phyloP scores from a whole-genome alignment of 2,329 filamentous ascomycete genomes.

The Hypoxylon sp. region DNA sequence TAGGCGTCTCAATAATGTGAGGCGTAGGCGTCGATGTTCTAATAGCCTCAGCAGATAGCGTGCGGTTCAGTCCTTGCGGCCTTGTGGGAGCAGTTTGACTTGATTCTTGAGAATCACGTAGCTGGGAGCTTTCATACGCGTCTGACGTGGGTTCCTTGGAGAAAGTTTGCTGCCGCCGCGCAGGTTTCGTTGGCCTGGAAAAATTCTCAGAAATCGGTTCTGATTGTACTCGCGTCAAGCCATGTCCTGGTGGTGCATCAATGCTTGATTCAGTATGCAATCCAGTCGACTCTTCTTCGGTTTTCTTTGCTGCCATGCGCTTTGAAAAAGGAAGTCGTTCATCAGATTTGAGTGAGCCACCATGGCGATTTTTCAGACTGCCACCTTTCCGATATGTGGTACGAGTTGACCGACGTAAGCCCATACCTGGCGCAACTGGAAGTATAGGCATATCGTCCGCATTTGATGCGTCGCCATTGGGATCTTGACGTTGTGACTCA shows the following conservation, averaged over 20 bases:
- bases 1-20: constrained; percentile 75
- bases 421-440: constrained; percentile 80
- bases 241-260: constrained; percentile 64
- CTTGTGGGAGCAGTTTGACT: constrained; percentile 44
- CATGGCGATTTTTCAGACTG: constrained; percentile 86
- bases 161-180: constrained; percentile 64
- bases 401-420: constrained; percentile 87
- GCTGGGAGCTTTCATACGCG: constrained; percentile 64
- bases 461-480: constrained; percentile 57
- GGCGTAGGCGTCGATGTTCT: constrained; percentile 58
- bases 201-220: constrained; percentile 76
- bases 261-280: constrained; percentile 55
- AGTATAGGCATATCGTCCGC: constrained; percentile 87
- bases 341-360: constrained; percentile 84
- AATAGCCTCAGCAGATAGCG: constrained; percentile 42
- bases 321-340: constrained; percentile 82
- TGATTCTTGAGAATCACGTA: constrained; percentile 59
- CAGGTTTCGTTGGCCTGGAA: constrained; percentile 68
- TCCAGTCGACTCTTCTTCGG: constrained; percentile 67
- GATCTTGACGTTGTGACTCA: constrained; percentile 63
- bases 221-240: constrained; percentile 74
- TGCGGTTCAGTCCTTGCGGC: constrained; percentile 41
- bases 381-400: constrained; percentile 91
- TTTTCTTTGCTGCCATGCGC: constrained; percentile 72
- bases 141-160: constrained; percentile 58